Evolutionary conservation across 139 green algal genomes (phyloP).

Genomic region (Coelastrella sp.): DNA sequence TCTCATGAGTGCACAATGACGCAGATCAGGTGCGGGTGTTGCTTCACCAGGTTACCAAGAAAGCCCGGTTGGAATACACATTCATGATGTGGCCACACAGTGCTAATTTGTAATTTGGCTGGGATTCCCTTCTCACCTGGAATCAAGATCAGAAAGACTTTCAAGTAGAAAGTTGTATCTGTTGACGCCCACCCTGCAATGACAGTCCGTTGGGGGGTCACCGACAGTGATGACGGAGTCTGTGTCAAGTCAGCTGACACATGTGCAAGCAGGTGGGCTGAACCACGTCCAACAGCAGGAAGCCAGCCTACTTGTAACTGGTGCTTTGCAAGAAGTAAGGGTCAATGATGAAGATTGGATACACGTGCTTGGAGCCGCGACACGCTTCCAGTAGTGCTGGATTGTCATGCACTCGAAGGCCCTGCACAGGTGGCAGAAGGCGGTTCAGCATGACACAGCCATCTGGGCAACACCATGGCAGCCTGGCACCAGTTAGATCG

Average conservation of each 20-base stretch:
- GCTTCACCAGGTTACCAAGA: no score
- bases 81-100: not conserved
- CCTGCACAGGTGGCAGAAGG: conserved; percentile 55
- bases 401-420: conserved; percentile 92
- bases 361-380: conserved; percentile 64
- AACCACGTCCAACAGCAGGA: not conserved
- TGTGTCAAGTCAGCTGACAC: not conserved
- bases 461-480: no score
- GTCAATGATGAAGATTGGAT: conserved; percentile 91
- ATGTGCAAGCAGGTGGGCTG: not conserved
- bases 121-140: conserved; percentile 54
- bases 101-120: not conserved
- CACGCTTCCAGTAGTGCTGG: conserved; percentile 83
- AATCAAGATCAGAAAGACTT: conserved; percentile 81
- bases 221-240: not conserved
- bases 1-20: no score
- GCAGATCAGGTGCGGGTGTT: no score
- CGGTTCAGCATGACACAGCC: no score
- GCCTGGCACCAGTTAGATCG: no score
- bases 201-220: not conserved
- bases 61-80: no score
- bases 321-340: conserved; percentile 74
- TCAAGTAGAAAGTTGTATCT: conserved; percentile 90
- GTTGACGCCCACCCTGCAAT: conserved; percentile 76
- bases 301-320: conserved; percentile 60